These are phyloP conservation scores for Thecaphora frezii DNA, from an alignment of 1,284 basidiomycete species.

Conservation along the genomic window DNA sequence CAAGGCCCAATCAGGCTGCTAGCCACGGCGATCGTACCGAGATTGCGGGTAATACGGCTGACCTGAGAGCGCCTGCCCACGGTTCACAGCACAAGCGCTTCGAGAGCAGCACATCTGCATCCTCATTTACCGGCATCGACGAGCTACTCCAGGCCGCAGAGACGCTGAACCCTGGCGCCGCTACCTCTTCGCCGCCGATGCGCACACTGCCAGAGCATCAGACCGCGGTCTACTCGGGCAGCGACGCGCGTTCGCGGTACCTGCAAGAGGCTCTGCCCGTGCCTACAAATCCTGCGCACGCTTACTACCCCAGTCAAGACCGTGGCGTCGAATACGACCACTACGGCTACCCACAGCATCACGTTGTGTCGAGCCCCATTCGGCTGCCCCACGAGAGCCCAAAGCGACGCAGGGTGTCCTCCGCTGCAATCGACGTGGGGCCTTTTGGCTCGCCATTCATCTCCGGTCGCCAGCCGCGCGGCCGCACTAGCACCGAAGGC, in stretches of 20 bases:
- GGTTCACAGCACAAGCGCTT: constrained; percentile 1
- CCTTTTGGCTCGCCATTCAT: constrained; percentile 36
- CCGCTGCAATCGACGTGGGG: constrained; percentile 37
- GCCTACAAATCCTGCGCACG: background rate
- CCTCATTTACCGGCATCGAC: constrained; percentile 53
- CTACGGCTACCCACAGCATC: constrained; percentile 21
- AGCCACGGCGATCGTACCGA: background rate
- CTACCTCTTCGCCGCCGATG: constrained; percentile 21
- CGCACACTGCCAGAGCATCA: constrained; percentile 4
- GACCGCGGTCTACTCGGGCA: background rate
- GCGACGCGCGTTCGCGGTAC: constrained; percentile 16
- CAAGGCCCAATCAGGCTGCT: background rate
- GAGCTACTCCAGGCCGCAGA: constrained; percentile 57
- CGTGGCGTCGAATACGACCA: background rate
- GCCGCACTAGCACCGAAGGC: constrained; percentile 40
- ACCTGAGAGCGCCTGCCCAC: background rate
- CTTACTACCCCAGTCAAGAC: background rate
- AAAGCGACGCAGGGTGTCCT: constrained; percentile 51
- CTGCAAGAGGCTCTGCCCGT: constrained; percentile 15
- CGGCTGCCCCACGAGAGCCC: constrained; percentile 48
- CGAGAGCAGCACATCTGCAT: constrained; percentile 18
- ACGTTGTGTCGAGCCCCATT: constrained; percentile 25
- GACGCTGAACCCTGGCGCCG: constrained; percentile 45
- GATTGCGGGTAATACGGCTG: too few relatives aligned
- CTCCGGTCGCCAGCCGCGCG: constrained; percentile 24